phyloP scores from a whole-genome alignment of 1,284 basidiomycete species.

The Takashimella tepidaria region DNA sequence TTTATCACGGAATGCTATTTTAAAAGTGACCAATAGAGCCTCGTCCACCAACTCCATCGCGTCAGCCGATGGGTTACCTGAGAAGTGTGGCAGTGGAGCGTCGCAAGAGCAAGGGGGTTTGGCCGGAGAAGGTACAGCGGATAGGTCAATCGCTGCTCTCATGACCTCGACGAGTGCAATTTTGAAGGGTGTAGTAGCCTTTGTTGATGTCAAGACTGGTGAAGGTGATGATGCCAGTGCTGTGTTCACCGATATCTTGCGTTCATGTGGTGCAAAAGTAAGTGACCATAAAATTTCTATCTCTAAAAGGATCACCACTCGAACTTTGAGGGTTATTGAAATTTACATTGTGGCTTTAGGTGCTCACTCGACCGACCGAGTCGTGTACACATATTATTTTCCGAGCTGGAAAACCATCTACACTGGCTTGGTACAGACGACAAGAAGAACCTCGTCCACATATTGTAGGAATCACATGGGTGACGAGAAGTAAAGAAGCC shows the following conservation, averaged over 20 bases:
- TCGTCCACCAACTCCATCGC: background rate
- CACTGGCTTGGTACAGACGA: slow-evolving; percentile 66
- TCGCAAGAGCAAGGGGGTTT: slow-evolving; percentile 3
- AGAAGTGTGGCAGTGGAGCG: background rate
- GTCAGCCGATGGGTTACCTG: background rate
- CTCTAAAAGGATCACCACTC: too few relatives aligned
- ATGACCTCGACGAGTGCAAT: slow-evolving; percentile 24
- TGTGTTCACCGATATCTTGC: slow-evolving; percentile 81
- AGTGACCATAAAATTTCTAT: slow-evolving; percentile 7
- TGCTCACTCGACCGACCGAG: slow-evolving; percentile 48
- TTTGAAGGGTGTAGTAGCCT: slow-evolving; percentile 72
- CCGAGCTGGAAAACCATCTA: slow-evolving; percentile 77
- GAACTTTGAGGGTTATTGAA: too few relatives aligned
- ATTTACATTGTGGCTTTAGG: slow-evolving; percentile 50
- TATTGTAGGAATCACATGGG: slow-evolving; percentile 87
- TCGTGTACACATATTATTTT: slow-evolving; percentile 82
- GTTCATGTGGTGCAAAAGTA: slow-evolving; percentile 75
- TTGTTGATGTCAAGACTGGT: slow-evolving; percentile 81
- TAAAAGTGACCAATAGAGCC: background rate
- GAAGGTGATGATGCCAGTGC: slow-evolving; percentile 78
- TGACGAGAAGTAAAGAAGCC: slow-evolving; percentile 75
- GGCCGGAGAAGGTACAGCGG: slow-evolving; percentile 6
- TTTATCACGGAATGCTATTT: slow-evolving; percentile 1
- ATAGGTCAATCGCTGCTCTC: slow-evolving; percentile 27
- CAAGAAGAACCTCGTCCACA: slow-evolving; percentile 53